phyloP scores from a whole-genome alignment of 768 basidiomycete species.

The Collybiopsis confluens region DNA sequence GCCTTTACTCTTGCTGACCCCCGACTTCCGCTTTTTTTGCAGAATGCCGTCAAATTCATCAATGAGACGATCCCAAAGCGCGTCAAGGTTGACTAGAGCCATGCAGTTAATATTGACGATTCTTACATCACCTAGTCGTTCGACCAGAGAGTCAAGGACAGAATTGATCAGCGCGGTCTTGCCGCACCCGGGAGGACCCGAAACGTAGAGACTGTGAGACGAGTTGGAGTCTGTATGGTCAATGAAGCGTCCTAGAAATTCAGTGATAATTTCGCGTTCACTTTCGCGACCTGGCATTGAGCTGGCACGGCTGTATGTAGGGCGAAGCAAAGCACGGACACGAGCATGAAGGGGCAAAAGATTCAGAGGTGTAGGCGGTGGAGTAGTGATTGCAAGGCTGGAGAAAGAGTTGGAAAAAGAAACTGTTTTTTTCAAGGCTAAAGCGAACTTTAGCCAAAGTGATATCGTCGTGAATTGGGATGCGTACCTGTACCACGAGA shows the following conservation, averaged over 20 bases:
- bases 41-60: slow-evolving; percentile 43
- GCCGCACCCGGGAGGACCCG: slow-evolving; percentile 89
- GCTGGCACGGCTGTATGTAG: slow-evolving; percentile 58
- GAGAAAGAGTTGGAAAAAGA: slow-evolving; percentile 43
- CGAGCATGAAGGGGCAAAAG: slow-evolving; percentile 51
- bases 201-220: slow-evolving; percentile 71
- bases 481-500: slow-evolving; percentile 44
- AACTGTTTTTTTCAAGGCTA: slow-evolving; percentile 43
- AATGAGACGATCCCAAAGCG: slow-evolving; percentile 67
- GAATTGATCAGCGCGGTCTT: slow-evolving; percentile 83
- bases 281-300: slow-evolving; percentile 64
- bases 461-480: slow-evolving; percentile 6
- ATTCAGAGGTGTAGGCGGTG: slow-evolving; percentile 56
- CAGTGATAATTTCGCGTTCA: slow-evolving; percentile 57
- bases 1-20: slow-evolving; percentile 9
- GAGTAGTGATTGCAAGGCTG: slow-evolving; percentile 47
- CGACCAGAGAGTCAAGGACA: slow-evolving; percentile 43
- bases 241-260: slow-evolving; percentile 58
- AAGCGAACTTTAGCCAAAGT: slow-evolving; percentile 1
- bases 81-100: slow-evolving; percentile 63
- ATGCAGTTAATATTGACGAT: slow-evolving; percentile 75
- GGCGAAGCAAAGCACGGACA: slow-evolving; percentile 65
- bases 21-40: slow-evolving; percentile 28
- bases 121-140: slow-evolving; percentile 32
- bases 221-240: slow-evolving; percentile 22